Evolutionary conservation across 768 basidiomycete species (phyloP).

Genomic region (Termitomyces sp.): DNA sequence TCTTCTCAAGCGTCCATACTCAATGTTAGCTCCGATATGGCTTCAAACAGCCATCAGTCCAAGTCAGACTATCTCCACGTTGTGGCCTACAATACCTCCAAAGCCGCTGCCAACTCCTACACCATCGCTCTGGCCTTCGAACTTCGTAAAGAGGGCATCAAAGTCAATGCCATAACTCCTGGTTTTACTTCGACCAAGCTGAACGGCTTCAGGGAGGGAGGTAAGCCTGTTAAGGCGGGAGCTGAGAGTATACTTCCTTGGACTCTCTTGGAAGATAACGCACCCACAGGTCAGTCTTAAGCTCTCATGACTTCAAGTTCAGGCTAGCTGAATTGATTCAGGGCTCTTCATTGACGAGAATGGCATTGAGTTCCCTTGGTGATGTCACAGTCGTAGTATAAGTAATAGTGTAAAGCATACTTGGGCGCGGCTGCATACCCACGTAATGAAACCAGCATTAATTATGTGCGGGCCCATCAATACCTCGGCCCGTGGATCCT

Average conservation of each 20-base stretch:
- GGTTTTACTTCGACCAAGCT: constrained; percentile 47
- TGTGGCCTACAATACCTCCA: constrained; percentile 62
- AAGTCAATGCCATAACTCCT: constrained; percentile 60
- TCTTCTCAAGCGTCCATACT: constrained; percentile 31
- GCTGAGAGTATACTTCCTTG: constrained; percentile 34
- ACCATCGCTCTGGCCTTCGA: constrained; percentile 60
- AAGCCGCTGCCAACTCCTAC: constrained; percentile 63
- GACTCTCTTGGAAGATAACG: constrained; percentile 33
- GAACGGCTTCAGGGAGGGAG: constrained; percentile 31
- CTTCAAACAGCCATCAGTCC: constrained; percentile 35
- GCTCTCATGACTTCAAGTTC: background rate
- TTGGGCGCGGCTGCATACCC: background rate
- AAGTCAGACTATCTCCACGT: constrained; percentile 25
- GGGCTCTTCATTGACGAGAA: constrained; percentile 29
- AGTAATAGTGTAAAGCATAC: background rate
- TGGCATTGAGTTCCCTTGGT: constrained; percentile 23
- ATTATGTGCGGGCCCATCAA: too few relatives aligned
- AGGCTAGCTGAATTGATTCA: constrained; percentile 1
- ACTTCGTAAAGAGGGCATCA: constrained; percentile 46
- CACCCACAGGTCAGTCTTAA: constrained; percentile 28
- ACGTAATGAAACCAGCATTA: background rate
- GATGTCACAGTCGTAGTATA: background rate
- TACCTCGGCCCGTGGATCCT: background rate
- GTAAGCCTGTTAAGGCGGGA: constrained; percentile 30
- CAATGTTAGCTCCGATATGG: constrained; percentile 40